Conservation (phyloP, 1,284 basidiomycete species). For the Phellinidium pouzarii region DNA sequence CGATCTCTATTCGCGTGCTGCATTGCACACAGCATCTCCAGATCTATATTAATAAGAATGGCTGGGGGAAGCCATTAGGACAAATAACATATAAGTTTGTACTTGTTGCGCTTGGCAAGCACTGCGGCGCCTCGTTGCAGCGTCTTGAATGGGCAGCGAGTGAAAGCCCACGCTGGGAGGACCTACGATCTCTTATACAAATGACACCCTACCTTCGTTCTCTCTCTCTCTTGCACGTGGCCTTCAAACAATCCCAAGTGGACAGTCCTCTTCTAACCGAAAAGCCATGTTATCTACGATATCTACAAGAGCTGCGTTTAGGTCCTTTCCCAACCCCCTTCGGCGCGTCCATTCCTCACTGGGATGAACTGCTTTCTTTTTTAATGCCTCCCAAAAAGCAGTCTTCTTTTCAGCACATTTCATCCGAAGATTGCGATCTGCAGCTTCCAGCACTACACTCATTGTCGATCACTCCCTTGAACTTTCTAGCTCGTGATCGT, state of each 20-base stretch:
- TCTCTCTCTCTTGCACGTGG: neutral
- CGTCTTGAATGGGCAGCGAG: constrained; percentile 4
- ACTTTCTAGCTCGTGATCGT: neutral
- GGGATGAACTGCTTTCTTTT: constrained; percentile 2
- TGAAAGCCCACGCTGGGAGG: constrained; percentile 8
- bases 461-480: constrained; percentile 7
- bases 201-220: constrained; percentile 2
- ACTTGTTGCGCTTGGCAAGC: constrained; percentile 1
- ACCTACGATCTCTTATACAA: neutral
- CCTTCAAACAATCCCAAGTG: neutral
- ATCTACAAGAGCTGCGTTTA: neutral
- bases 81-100: neutral
- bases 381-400: neutral
- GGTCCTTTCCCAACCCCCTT: constrained; percentile 7
- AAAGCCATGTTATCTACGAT: neutral
- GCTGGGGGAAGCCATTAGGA: constrained; percentile 1
- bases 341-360: neutral
- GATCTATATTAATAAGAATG: constrained; percentile 6
- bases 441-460: constrained; percentile 1
- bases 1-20: neutral
- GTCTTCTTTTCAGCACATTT: neutral
- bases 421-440: neutral
- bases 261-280: neutral
- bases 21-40: neutral
- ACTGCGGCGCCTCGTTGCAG: neutral